These are phyloP conservation scores for Clathrospora elynae DNA, from an alignment of 2,329 filamentous ascomycete species.

Conservation along the genomic window DNA sequence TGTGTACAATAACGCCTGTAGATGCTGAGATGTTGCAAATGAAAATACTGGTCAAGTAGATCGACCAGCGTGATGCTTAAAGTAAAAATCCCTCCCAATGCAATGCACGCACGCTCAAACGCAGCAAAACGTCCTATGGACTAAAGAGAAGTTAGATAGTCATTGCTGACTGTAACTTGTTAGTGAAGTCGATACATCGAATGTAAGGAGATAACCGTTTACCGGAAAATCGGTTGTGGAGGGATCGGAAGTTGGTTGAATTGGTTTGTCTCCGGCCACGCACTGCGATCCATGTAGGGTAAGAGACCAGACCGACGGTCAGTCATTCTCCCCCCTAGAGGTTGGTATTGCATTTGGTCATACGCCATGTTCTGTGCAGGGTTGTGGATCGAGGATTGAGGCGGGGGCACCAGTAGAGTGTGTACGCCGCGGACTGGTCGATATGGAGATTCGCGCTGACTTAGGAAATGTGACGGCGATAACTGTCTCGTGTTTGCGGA, in stretches of 20 bases:
- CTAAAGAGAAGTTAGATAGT: constrained; percentile 11
- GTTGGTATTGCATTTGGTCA: constrained; percentile 59
- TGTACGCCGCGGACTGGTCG: constrained; percentile 87
- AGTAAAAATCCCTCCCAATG: constrained; percentile 33
- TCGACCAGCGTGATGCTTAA: constrained; percentile 21
- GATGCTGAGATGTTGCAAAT: constrained; percentile 26
- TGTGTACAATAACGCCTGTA: constrained; percentile 26
- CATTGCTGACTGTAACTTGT: neutral
- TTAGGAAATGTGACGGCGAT: constrained; percentile 85
- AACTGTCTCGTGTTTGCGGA: constrained; percentile 71
- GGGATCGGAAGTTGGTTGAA: constrained; percentile 48
- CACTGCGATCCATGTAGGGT: constrained; percentile 50
- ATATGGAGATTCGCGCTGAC: constrained; percentile 89
- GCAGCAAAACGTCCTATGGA: constrained; percentile 28
- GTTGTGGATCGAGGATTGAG: constrained; percentile 74
- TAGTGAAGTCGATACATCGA: constrained; percentile 17
- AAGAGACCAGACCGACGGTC: constrained; percentile 53
- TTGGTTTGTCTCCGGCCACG: constrained; percentile 47
- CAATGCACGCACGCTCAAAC: constrained; percentile 49
- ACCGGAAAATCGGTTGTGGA: constrained; percentile 46
- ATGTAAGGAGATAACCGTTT: constrained; percentile 16
- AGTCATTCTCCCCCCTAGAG: constrained; percentile 53
- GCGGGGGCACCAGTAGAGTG: constrained; percentile 86
- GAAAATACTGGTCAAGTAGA: constrained; percentile 16
- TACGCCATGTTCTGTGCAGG: constrained; percentile 51